Evolutionary conservation across 257 asterid genomes (phyloP), one percentile per base, ranked within the genome.

Genomic region (Nicotiana undulata): DNA sequence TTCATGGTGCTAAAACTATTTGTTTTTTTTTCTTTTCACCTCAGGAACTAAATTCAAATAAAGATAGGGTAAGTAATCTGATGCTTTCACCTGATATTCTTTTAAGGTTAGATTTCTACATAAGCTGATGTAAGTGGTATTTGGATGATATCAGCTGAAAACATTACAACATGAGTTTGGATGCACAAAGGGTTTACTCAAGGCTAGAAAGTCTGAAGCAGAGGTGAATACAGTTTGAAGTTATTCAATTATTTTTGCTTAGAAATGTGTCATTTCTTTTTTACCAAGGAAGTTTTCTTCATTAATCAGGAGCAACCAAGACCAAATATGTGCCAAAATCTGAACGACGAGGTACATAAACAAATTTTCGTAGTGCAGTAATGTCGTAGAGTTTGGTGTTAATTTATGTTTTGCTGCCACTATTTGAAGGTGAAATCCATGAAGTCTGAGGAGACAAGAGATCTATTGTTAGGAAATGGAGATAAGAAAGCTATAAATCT

Each of bases 31-130:
- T 22, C 65, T 88, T 79, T 51, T 70, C 34, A 32, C 51, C 83
- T 85, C 94, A 94, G 98, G 98, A 94, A 72, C 46, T 92, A 81
- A 94, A 90, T 87, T 86, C 90, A 55, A 83, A 87, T 80, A 92
- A 86, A 90, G 95, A 91, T 80, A 87, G 86, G 92, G 97, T 92
- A 83, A 84, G 93, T 77, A 74, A 78, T 53, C 15, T 11, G 46
- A 32, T 31, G 11, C 70, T 82, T 58, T 61, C 51, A 65, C 58
- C 56, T 70, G 13, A 40, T 53, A 24, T 63, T 76, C 76, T 72
- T 64, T 46, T 46, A 16, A 24, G 58, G 9, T 24, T 17, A 55
- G 13, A 65, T 74, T 67, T 37, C n/a, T 61, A 44, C 63, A 64
- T 64, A 17, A 28, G 55, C 79, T 80, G 46, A 56, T 70, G 16